A percentile compares a stretch with the other conserved stretches of the same genome.
Evolutionary conservation across 768 basidiomycete genomes (phyloP).

Genomic region (Mycena leptocephala): DNA sequence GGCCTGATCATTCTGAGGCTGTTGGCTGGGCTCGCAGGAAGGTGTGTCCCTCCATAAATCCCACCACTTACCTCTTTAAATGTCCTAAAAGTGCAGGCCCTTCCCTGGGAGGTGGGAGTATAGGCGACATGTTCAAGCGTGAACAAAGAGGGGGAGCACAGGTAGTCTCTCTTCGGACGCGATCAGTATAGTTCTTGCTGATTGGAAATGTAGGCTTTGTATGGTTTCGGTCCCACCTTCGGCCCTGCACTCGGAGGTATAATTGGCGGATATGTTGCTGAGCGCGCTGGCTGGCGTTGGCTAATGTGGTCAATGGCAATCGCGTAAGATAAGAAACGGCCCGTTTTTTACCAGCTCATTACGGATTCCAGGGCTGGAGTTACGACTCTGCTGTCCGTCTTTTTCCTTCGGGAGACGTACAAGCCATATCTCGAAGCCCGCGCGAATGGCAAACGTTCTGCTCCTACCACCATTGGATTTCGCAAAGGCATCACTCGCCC

Average conservation of each 20-base stretch:
- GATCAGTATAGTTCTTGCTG: not conserved
- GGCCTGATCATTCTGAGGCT: not conserved
- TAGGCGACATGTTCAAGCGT: not conserved
- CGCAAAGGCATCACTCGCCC: not conserved
- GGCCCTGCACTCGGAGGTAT: not conserved
- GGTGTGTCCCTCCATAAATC: not conserved
- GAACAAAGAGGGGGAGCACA: not conserved
- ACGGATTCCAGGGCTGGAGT: not conserved
- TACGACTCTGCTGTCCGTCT: not conserved
- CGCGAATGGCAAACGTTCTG: not conserved
- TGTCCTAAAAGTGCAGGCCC: not conserved
- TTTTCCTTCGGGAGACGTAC: not conserved
- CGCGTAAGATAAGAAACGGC: not conserved
- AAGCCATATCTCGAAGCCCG: not conserved
- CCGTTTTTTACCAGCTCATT: not conserved
- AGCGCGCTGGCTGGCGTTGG: not conserved
- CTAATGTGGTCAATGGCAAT: not conserved
- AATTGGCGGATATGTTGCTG: not conserved
- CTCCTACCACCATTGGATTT: not conserved
- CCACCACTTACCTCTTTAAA: not conserved
- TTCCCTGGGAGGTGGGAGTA: not conserved
- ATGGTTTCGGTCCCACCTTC: not conserved
- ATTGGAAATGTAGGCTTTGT: not conserved
- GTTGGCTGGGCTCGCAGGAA: not conserved
- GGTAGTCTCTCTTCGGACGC: not conserved